Percentiles rank a stretch among this genome's conserved stretches.
Evolutionary conservation across 495 filamentous ascomycete species (phyloP).

Genomic region (Massariosphaeria phaeospora): DNA sequence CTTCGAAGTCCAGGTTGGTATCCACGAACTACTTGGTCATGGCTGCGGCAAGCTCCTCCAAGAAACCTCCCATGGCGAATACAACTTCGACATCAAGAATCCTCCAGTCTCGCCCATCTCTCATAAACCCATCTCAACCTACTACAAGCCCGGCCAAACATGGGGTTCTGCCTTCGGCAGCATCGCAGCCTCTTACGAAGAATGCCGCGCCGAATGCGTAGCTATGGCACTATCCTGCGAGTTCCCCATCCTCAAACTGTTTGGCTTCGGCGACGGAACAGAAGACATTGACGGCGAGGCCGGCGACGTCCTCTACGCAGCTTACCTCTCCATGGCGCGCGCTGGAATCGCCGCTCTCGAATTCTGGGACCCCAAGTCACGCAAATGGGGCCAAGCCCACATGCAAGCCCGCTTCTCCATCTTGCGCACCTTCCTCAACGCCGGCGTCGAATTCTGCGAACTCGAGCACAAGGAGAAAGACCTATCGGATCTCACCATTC

Average conservation of each 20-base stretch:
- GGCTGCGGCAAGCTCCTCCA: slow-evolving; percentile 93
- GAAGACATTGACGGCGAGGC: slow-evolving; percentile 67
- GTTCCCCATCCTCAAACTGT: slow-evolving; percentile 81
- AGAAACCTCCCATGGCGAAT: slow-evolving; percentile 72
- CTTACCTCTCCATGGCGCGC: slow-evolving; percentile 87
- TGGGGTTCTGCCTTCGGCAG: slow-evolving; percentile 90
- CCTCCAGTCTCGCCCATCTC: slow-evolving; percentile 78
- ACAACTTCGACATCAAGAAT: slow-evolving; percentile 77
- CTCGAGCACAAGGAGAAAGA: slow-evolving; percentile 69
- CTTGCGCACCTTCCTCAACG: slow-evolving; percentile 78
- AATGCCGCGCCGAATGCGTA: slow-evolving; percentile 78
- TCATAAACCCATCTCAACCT: slow-evolving; percentile 69
- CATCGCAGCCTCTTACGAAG: slow-evolving; percentile 81
- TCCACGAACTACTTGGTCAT: slow-evolving; percentile 94
- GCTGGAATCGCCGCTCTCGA: slow-evolving; percentile 81
- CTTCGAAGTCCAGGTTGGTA: slow-evolving; percentile 91
- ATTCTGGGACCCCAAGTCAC: slow-evolving; percentile 78
- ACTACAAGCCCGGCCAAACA: slow-evolving; percentile 90
- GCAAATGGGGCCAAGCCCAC: slow-evolving; percentile 89
- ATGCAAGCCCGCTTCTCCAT: slow-evolving; percentile 94
- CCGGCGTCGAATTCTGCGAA: slow-evolving; percentile 75
- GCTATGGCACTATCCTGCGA: slow-evolving; percentile 92
- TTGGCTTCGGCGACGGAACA: slow-evolving; percentile 77
- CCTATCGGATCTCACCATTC: slow-evolving; percentile 73
- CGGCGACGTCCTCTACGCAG: slow-evolving; percentile 76